Evolutionary conservation across 2,329 filamentous ascomycete genomes (phyloP).

Genomic region (Hymenoscyphus linearis): DNA sequence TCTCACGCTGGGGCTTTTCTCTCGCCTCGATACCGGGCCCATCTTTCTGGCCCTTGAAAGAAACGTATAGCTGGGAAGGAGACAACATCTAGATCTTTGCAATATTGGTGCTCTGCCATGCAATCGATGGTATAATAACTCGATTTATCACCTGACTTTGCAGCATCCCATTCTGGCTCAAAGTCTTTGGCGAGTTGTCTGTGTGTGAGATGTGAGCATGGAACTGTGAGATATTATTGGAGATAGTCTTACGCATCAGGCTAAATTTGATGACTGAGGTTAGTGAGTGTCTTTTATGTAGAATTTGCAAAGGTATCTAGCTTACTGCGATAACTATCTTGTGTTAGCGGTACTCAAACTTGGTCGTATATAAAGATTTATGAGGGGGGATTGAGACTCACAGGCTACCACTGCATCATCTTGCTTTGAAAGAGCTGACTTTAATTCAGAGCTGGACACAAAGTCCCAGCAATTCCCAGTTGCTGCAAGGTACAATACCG

Average conservation of each 20-base stretch:
- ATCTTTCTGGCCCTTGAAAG: conserved; percentile 32
- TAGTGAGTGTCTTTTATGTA: neutral
- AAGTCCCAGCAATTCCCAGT: conserved; percentile 15
- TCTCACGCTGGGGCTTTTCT: conserved; percentile 37
- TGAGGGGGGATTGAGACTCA: conserved; percentile 7
- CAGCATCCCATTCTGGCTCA: conserved; percentile 20
- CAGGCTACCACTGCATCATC: conserved; percentile 16
- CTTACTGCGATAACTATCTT: conserved; percentile 16
- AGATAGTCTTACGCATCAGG: conserved; percentile 15
- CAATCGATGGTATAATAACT: conserved; percentile 39
- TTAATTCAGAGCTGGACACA: conserved; percentile 9
- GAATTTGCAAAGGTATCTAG: neutral
- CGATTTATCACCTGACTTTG: conserved; percentile 19
- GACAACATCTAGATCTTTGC: conserved; percentile 37
- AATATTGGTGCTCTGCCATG: conserved; percentile 33
- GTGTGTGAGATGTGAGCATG: neutral
- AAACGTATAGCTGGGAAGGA: conserved; percentile 45
- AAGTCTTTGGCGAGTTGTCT: conserved; percentile 18
- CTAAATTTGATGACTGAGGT: conserved; percentile 3
- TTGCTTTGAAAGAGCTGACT: conserved; percentile 5
- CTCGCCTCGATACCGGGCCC: conserved; percentile 40
- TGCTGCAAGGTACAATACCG: conserved; percentile 1
- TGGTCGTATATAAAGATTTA: neutral
- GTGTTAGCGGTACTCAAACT: neutral
- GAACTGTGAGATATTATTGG: neutral